Percentiles rank a stretch among this genome's conserved stretches.
Conservation (phyloP, 2,329 filamentous ascomycete species). For the Colletotrichum musae region DNA sequence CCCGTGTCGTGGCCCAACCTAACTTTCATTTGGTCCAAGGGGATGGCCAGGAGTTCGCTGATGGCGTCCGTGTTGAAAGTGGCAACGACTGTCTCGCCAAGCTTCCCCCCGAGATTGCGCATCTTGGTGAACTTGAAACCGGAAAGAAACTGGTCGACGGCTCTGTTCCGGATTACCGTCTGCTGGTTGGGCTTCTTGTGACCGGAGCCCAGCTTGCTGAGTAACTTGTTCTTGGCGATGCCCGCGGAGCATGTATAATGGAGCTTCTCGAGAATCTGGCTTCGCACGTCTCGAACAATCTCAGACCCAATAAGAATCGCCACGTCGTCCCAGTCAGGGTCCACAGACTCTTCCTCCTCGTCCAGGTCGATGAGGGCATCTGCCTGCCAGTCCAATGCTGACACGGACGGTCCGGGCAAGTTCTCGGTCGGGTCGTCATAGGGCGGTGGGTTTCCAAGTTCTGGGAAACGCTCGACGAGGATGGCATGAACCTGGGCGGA, state of each 20-base stretch:
- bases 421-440: constrained; percentile 80
- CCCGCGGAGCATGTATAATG: constrained; percentile 95
- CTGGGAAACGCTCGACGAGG: constrained; percentile 82
- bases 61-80: constrained; percentile 86
- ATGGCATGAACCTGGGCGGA: constrained; percentile 85
- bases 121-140: constrained; percentile 96
- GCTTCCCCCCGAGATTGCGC: constrained; percentile 92
- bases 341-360: constrained; percentile 79
- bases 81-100: constrained; percentile 88
- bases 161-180: constrained; percentile 91
- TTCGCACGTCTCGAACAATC: constrained; percentile 84
- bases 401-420: constrained; percentile 78
- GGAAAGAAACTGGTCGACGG: constrained; percentile 82
- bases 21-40: constrained; percentile 82
- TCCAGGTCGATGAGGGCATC: constrained; percentile 88
- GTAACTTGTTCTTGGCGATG: constrained; percentile 91
- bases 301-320: constrained; percentile 89
- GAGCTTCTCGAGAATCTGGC: constrained; percentile 76
- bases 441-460: constrained; percentile 76
- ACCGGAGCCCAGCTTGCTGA: constrained; percentile 92
- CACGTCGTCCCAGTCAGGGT: constrained; percentile 97
- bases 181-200: constrained; percentile 96
- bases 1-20: constrained; percentile 89
- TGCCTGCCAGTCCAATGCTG: constrained; percentile 84
- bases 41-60: constrained; percentile 79